Evolutionary conservation across 177 flowering plant species (phyloP).

Genomic region (Viscum album): DNA sequence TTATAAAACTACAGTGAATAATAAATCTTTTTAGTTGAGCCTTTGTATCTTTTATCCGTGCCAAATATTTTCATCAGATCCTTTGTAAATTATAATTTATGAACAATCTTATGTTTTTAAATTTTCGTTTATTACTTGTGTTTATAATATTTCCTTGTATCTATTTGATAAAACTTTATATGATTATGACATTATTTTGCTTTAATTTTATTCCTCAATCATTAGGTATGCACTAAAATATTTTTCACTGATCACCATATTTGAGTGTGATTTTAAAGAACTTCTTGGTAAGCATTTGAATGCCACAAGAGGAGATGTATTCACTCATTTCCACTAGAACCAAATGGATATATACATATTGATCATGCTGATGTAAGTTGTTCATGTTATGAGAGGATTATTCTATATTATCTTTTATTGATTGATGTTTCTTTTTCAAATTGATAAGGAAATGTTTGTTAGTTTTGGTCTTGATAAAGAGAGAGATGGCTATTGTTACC

Average conservation of each 20-base stretch:
- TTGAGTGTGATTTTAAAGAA: conserved; percentile 60
- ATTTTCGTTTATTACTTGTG: too few species aligned
- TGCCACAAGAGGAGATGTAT: conserved; percentile 60
- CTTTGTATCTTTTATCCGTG: too few species aligned
- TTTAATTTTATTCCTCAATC: conserved; percentile 12
- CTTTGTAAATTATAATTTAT: too few species aligned
- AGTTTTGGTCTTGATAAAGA: conserved; percentile 91
- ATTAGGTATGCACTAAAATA: conserved; percentile 85
- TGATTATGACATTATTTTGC: too few species aligned
- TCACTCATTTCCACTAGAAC: conserved; percentile 91
- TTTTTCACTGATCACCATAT: conserved; percentile 65
- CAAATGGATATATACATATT: conserved; percentile 95
- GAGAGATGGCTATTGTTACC: conserved; percentile 73
- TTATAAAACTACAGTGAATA: too few species aligned
- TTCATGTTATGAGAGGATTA: background rate
- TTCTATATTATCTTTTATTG: background rate
- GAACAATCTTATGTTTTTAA: too few species aligned
- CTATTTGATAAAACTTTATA: too few species aligned
- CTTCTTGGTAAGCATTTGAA: conserved; percentile 65
- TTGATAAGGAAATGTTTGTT: conserved; percentile 82
- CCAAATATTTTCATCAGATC: too few species aligned
- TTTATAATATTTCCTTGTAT: too few species aligned
- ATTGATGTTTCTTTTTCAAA: conserved; percentile 7
- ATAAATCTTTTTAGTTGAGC: too few species aligned
- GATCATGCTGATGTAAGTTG: conserved; percentile 93